These are phyloP conservation scores for Neonothopanus nambi DNA, from an alignment of 1,284 basidiomycete species.

Conservation along the genomic window DNA sequence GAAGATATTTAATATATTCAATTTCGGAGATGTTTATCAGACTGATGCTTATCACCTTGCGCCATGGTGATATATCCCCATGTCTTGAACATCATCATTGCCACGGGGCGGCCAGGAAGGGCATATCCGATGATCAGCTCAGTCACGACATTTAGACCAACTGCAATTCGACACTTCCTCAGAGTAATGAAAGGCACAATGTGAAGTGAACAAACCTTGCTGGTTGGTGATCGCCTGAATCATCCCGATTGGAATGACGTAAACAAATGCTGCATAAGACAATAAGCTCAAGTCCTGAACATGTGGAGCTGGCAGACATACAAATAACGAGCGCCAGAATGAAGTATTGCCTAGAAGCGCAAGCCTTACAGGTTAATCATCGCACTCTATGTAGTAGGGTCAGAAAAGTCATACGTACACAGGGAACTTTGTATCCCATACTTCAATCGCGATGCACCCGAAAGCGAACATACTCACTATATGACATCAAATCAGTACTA, in stretches of 20 bases:
- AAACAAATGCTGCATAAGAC: conserved; percentile 45
- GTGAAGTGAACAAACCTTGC: conserved; percentile 39
- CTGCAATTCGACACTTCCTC: too few species aligned
- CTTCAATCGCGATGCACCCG: conserved; percentile 67
- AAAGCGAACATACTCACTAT: conserved; percentile 40
- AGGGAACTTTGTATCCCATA: conserved; percentile 54
- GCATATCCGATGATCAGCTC: conserved; percentile 34
- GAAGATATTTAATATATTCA: background rate
- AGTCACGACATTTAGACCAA: conserved; percentile 20
- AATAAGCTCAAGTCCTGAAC: conserved; percentile 19
- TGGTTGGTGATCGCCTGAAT: too few species aligned
- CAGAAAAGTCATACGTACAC: background rate
- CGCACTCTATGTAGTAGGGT: conserved; percentile 40
- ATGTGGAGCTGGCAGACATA: conserved; percentile 45
- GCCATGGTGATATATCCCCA: conserved; percentile 8
- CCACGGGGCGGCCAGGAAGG: conserved; percentile 40
- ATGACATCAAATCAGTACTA: background rate
- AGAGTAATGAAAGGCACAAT: too few species aligned
- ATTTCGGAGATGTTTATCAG: background rate
- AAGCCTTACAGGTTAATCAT: too few species aligned
- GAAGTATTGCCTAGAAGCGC: conserved; percentile 35
- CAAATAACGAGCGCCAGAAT: conserved; percentile 33
- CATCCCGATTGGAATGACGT: conserved; percentile 48
- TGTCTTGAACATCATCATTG: conserved; percentile 40
- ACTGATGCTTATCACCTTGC: too few species aligned